Evolutionary conservation across 2,329 filamentous ascomycete genomes (phyloP).

Genomic region (Fonsecaea nubica): DNA sequence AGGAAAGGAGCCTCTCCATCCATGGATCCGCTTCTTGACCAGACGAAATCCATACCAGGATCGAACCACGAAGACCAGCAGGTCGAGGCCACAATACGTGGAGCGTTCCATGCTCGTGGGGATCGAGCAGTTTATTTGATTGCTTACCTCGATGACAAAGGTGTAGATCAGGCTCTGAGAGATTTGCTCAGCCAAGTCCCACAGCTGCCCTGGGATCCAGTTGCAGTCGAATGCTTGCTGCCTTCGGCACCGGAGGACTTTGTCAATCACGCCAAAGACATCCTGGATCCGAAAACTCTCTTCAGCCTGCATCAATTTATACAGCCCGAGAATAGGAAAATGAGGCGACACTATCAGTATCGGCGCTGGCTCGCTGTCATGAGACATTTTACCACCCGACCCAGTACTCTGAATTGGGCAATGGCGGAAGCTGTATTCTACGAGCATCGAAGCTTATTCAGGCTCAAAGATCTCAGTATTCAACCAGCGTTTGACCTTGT

Average conservation of each 20-base stretch:
- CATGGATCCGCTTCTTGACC: neutral
- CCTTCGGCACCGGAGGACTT: slow-evolving; percentile 8
- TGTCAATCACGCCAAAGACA: slow-evolving; percentile 8
- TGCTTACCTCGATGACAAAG: slow-evolving; percentile 14
- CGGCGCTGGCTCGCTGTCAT: slow-evolving; percentile 22
- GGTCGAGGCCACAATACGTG: neutral
- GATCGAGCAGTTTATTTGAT: neutral
- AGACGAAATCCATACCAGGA: neutral
- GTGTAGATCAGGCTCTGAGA: slow-evolving; percentile 14
- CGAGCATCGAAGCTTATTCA: neutral
- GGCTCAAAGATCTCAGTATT: slow-evolving; percentile 2
- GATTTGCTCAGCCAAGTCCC: neutral
- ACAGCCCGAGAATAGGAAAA: slow-evolving; percentile 1
- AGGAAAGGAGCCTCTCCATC: neutral
- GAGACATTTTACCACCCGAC: slow-evolving; percentile 11
- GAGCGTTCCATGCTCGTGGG: neutral
- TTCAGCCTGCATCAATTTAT: slow-evolving; percentile 13
- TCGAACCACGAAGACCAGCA: neutral
- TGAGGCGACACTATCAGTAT: slow-evolving; percentile 4
- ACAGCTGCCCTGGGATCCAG: neutral
- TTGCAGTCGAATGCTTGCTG: neutral
- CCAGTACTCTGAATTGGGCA: slow-evolving; percentile 14
- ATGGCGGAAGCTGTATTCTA: slow-evolving; percentile 23
- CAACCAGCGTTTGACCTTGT: slow-evolving; percentile 30
- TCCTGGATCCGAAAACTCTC: slow-evolving; percentile 1